phyloP scores from a whole-genome alignment of 2,329 filamentous ascomycete genomes.

The Ophiostoma triangulosporum region DNA sequence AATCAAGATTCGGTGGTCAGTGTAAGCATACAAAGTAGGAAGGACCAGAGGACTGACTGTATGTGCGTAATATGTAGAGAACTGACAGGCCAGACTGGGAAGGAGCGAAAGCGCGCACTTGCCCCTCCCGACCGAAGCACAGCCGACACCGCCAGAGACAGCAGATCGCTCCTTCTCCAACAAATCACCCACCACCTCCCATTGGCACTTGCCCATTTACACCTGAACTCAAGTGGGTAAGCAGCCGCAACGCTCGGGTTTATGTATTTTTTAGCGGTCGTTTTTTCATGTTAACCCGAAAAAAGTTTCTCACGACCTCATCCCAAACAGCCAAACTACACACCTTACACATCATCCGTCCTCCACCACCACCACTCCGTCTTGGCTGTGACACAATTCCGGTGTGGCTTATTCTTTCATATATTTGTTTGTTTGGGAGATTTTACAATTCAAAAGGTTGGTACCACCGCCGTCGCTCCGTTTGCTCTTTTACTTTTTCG shows the following conservation, averaged over 20 bases:
- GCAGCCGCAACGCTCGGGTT: not conserved
- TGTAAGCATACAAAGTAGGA: not conserved
- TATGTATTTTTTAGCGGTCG: not conserved
- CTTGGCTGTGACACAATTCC: conserved; percentile 6
- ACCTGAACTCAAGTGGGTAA: conserved; percentile 1
- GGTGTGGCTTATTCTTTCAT: conserved; percentile 1
- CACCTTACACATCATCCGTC: not conserved
- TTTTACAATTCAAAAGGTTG: conserved; percentile 7
- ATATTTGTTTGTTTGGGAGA: not conserved
- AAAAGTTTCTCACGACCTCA: conserved; percentile 13
- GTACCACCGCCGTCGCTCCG: conserved; percentile 4
- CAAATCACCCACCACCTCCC: not conserved
- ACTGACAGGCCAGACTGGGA: conserved; percentile 1
- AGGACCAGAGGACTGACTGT: conserved; percentile 4
- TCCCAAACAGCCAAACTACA: conserved; percentile 4
- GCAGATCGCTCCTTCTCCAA: not conserved
- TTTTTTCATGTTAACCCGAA: conserved; percentile 10
- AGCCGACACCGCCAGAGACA: not conserved
- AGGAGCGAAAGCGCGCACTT: conserved; percentile 4
- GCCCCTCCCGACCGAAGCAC: not conserved
- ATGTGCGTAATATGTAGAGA: too few species aligned
- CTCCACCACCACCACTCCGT: not conserved
- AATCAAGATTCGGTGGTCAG: not conserved
- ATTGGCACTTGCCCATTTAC: not conserved
- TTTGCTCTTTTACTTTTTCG: not conserved